phyloP scores from a whole-genome alignment of 345 rosid genomes.

The Physaria fendleri region DNA sequence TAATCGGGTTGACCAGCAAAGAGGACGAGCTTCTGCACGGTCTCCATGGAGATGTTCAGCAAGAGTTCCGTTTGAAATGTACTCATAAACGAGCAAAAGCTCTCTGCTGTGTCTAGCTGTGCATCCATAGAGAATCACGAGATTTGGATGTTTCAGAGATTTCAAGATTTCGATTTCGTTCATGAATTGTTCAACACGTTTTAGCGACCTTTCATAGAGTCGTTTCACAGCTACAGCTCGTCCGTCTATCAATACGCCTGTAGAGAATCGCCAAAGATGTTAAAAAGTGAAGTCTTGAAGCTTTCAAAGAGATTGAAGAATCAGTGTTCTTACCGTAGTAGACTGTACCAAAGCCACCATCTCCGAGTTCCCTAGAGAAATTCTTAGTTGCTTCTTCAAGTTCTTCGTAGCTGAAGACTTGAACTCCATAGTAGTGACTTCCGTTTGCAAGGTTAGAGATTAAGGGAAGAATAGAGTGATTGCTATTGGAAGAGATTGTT shows the following conservation, averaged over 20 bases:
- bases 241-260: slow-evolving; percentile 69
- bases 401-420: slow-evolving; percentile 59
- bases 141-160: slow-evolving; percentile 53
- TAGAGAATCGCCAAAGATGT: neutral
- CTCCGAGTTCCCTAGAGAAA: slow-evolving; percentile 80
- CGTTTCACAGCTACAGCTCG: slow-evolving; percentile 82
- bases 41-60: slow-evolving; percentile 79
- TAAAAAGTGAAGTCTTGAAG: neutral
- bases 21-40: slow-evolving; percentile 33
- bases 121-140: slow-evolving; percentile 72
- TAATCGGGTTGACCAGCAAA: slow-evolving; percentile 71
- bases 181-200: slow-evolving; percentile 71
- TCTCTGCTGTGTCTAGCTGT: slow-evolving; percentile 71
- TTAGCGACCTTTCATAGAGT: slow-evolving; percentile 54
- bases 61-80: slow-evolving; percentile 80
- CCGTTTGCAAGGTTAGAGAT: slow-evolving; percentile 41
- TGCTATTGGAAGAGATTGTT: slow-evolving; percentile 39
- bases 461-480: slow-evolving; percentile 43
- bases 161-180: slow-evolving; percentile 73
- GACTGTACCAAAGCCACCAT: slow-evolving; percentile 88
- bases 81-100: slow-evolving; percentile 80
- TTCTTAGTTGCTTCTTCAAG: slow-evolving; percentile 74
- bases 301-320: neutral
- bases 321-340: slow-evolving; percentile 51
- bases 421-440: slow-evolving; percentile 61